Evolutionary conservation across 192 early-diverging fungal genomes (phyloP).

Genomic region (Coemansia sp.): DNA sequence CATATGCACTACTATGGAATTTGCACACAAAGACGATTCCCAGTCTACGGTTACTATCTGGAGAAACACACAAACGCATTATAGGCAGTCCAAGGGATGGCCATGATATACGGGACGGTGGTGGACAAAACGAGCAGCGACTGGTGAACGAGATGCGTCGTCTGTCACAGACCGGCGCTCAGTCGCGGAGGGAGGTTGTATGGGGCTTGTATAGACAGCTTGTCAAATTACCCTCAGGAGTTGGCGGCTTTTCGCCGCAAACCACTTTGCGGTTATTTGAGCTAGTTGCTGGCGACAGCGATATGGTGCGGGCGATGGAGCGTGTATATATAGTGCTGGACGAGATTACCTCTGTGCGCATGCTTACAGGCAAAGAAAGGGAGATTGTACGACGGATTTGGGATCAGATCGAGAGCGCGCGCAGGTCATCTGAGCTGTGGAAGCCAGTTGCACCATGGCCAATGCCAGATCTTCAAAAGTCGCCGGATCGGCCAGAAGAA

Average conservation of each 20-base stretch:
- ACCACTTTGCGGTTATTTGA: slow-evolving; percentile 27
- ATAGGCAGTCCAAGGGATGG: background rate
- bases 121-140: slow-evolving; percentile 7
- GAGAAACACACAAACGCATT: background rate
- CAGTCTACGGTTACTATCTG: background rate
- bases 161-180: slow-evolving; percentile 16
- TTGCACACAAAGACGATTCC: background rate
- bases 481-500: background rate
- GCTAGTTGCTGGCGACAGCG: slow-evolving; percentile 24
- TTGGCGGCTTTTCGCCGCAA: slow-evolving; percentile 7
- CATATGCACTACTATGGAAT: background rate
- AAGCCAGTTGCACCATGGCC: slow-evolving; percentile 1
- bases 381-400: slow-evolving; percentile 22
- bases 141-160: slow-evolving; percentile 14
- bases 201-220: slow-evolving; percentile 35
- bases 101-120: background rate
- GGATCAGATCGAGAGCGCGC: slow-evolving; percentile 4
- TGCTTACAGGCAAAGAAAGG: slow-evolving; percentile 20
- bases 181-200: slow-evolving; percentile 21
- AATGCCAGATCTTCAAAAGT: background rate
- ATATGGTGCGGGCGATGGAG: slow-evolving; percentile 17
- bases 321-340: slow-evolving; percentile 21
- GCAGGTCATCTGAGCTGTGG: background rate
- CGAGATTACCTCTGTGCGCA: slow-evolving; percentile 8
- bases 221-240: background rate